Percentiles rank a stretch among this genome's conserved stretches.
These are phyloP conservation scores for Gillenia trifoliata DNA, from an alignment of 306 rosid genomes.

Conservation along the genomic window DNA sequence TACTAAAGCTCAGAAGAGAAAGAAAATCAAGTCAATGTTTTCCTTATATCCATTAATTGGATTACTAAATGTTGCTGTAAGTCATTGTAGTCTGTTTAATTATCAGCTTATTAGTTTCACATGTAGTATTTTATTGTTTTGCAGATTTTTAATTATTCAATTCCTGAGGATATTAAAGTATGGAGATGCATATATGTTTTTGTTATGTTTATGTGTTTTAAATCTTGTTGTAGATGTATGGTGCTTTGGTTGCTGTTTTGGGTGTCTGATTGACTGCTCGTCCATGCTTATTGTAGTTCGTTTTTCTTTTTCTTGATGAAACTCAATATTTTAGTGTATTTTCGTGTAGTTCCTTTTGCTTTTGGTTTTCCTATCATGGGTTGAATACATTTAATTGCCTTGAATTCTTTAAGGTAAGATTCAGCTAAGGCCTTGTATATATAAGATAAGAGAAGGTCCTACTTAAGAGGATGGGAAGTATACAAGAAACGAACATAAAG, in stretches of 20 bases:
- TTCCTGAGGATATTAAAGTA: neutral
- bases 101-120: neutral
- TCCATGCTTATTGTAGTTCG: neutral
- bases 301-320: neutral
- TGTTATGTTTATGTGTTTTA: neutral
- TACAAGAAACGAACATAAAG: neutral
- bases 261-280: neutral
- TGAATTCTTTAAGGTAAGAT: neutral
- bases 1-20: slow-evolving; percentile 14
- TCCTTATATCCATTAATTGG: slow-evolving; percentile 62
- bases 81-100: slow-evolving; percentile 21
- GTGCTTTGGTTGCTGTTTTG: neutral
- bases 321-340: neutral
- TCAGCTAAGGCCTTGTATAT: neutral
- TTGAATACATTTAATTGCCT: neutral
- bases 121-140: neutral
- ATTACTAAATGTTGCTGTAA: slow-evolving; percentile 81
- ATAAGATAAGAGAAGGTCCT: neutral
- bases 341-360: neutral
- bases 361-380: neutral
- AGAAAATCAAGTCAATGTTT: slow-evolving; percentile 29
- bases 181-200: neutral
- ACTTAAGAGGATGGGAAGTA: neutral
- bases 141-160: neutral
- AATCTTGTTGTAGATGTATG: neutral